phyloP scores from a whole-genome alignment of 2,329 filamentous ascomycete genomes.

The Epichloe hybrida region DNA sequence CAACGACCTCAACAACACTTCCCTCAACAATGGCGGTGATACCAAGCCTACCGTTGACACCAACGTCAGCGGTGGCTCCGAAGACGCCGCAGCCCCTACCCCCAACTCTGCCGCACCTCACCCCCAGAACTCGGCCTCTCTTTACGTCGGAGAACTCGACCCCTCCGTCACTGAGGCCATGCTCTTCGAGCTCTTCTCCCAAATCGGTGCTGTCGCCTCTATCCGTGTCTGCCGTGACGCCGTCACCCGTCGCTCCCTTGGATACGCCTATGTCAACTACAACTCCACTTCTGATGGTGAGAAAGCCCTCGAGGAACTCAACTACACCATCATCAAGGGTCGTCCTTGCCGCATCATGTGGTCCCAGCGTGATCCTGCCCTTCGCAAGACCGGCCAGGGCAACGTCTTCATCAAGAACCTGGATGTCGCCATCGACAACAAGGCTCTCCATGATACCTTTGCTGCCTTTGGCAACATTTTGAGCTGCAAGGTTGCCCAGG shows the following conservation, averaged over 20 bases:
- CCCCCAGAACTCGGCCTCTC: constrained; percentile 88
- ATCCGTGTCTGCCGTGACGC: constrained; percentile 99
- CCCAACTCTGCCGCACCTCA: constrained; percentile 61
- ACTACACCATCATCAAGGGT: constrained; percentile 99
- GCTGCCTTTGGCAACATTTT: constrained; percentile 98
- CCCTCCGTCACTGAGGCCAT: constrained; percentile 97
- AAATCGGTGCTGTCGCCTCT: constrained; percentile 95
- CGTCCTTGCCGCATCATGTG: constrained; percentile 99
- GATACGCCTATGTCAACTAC: constrained; percentile 99
- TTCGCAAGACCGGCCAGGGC: constrained; percentile 97
- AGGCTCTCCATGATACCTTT: constrained; percentile 98
- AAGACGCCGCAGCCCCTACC: constrained; percentile 53
- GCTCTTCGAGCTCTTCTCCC: constrained; percentile 99
- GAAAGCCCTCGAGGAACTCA: constrained; percentile 96
- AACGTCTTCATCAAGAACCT: constrained; percentile 99
- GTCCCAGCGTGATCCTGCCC: constrained; percentile 97
- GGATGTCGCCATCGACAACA: constrained; percentile 97
- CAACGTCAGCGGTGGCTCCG: constrained; percentile 41
- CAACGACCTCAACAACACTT: constrained; percentile 60
- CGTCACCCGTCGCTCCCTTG: constrained; percentile 94
- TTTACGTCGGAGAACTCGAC: constrained; percentile 98
- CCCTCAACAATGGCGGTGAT: constrained; percentile 55
- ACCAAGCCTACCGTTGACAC: constrained; percentile 62
- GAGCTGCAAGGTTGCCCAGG: constrained; percentile 98
- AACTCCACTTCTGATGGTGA: constrained; percentile 94